phyloP scores from a whole-genome alignment of 139 green algal genomes.

The Chlamydomonas applanata region DNA sequence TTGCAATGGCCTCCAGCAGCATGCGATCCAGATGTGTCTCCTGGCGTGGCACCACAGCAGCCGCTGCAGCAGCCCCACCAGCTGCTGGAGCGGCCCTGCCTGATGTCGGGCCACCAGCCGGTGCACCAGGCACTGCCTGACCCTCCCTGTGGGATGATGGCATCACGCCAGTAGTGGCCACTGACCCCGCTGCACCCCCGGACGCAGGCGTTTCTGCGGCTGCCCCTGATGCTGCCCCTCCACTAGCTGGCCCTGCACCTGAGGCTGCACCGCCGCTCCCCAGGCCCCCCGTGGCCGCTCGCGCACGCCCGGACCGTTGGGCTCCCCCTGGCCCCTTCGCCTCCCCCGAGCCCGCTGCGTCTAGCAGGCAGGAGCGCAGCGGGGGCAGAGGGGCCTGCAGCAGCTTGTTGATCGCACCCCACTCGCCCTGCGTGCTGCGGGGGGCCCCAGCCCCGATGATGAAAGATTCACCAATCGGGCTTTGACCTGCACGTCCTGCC shows the following conservation, averaged over 20 bases:
- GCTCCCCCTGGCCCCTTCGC: not conserved
- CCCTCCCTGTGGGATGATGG: not conserved
- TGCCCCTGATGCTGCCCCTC: too few species aligned
- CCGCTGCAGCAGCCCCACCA: not conserved
- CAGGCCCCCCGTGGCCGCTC: not conserved
- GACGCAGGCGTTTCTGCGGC: too few species aligned
- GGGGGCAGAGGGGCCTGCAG: slow-evolving; percentile 49
- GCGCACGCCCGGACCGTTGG: not conserved
- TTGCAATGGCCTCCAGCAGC: slow-evolving; percentile 62
- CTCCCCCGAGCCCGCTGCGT: slow-evolving; percentile 2
- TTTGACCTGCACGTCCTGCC: slow-evolving; percentile 55
- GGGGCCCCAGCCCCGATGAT: slow-evolving; percentile 46
- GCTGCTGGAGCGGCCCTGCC: not conserved
- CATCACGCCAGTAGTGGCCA: too few species aligned
- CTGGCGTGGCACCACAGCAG: not conserved
- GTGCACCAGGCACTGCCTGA: not conserved
- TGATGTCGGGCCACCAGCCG: not conserved
- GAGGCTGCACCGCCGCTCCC: not conserved
- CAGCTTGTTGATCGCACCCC: slow-evolving; percentile 51
- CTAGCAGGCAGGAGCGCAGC: slow-evolving; percentile 49
- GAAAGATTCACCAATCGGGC: slow-evolving; percentile 51
- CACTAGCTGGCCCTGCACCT: not conserved
- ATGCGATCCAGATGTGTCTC: slow-evolving; percentile 56
- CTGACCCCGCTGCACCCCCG: too few species aligned
- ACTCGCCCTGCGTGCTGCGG: slow-evolving; percentile 35